phyloP scores from a whole-genome alignment of 1,284 basidiomycete species.

The Marasmius oreades region DNA sequence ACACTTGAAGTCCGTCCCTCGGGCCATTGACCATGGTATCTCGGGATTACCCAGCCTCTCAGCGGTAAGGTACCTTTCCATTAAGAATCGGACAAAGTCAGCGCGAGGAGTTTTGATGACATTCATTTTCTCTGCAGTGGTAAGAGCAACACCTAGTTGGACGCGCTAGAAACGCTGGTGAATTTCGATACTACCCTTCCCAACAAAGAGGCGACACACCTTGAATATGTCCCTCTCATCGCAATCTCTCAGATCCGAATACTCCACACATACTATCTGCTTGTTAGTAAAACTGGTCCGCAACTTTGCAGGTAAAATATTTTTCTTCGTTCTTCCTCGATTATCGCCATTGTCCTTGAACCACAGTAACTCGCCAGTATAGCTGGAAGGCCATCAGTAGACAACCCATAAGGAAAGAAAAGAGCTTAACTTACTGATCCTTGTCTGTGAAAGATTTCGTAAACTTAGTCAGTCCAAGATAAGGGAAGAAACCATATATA shows the following conservation, averaged over 20 bases:
- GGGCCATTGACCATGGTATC: conserved; percentile 46
- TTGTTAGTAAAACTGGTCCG: conserved; percentile 56
- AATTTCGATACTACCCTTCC: not conserved
- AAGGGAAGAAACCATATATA: conserved; percentile 18
- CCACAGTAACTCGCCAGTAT: conserved; percentile 48
- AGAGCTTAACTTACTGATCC: conserved; percentile 44
- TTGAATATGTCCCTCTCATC: conserved; percentile 75
- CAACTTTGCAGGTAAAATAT: conserved; percentile 46
- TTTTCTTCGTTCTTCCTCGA: conserved; percentile 18
- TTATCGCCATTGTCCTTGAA: conserved; percentile 35
- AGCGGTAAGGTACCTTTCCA: conserved; percentile 39
- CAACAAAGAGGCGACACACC: conserved; percentile 28
- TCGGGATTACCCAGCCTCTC: conserved; percentile 32
- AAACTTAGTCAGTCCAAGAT: conserved; percentile 7
- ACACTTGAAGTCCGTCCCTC: conserved; percentile 63
- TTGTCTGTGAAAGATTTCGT: conserved; percentile 34
- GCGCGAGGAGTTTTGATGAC: conserved; percentile 53
- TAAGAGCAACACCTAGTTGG: conserved; percentile 74
- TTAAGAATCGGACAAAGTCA: conserved; percentile 49
- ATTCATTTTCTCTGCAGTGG: conserved; percentile 69
- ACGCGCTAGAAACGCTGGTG: conserved; percentile 46
- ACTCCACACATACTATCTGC: conserved; percentile 73
- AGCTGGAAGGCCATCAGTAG: conserved; percentile 20
- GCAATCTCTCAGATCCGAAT: conserved; percentile 52
- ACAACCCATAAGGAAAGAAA: not conserved